Percentiles rank a stretch among this genome's conserved stretches.
Conservation (phyloP, 2,329 filamentous ascomycete species). For the Diaporthe eres region DNA sequence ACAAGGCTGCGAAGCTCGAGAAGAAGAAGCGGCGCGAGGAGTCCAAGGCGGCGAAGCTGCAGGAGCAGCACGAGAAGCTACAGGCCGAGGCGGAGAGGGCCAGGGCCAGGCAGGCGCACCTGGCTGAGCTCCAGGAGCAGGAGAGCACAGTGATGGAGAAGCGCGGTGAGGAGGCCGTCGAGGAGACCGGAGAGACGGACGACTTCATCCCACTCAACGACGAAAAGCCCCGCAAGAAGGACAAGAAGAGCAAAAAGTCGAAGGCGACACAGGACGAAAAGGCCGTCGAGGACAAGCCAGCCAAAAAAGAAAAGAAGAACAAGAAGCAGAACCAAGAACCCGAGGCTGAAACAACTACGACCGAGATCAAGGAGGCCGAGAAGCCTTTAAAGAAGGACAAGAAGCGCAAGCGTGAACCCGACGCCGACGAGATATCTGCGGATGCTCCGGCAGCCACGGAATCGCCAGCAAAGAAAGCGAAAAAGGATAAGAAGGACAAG, state of each 20-base stretch:
- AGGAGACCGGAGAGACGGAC: not conserved
- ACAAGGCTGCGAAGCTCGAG: conserved; percentile 35
- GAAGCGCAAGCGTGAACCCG: conserved; percentile 43
- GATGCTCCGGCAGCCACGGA: conserved; percentile 42
- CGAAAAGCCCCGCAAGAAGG: conserved; percentile 42
- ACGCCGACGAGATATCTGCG: conserved; percentile 31
- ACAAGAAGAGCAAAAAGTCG: conserved; percentile 48
- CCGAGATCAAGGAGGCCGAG: conserved; percentile 45
- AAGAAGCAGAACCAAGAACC: conserved; percentile 48
- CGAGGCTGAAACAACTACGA: conserved; percentile 40
- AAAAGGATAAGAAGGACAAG: conserved; percentile 45
- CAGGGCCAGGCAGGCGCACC: conserved; percentile 14
- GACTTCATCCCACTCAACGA: conserved; percentile 5
- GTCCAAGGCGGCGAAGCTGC: conserved; percentile 33
- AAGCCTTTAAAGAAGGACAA: conserved; percentile 41
- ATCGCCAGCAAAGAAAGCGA: conserved; percentile 42
- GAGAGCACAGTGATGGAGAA: not conserved
- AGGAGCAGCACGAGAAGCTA: not conserved
- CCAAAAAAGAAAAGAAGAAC: conserved; percentile 43
- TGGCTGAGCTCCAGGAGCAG: conserved; percentile 10
- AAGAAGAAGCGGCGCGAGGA: conserved; percentile 34
- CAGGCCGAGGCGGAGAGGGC: conserved; percentile 26
- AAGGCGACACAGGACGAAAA: conserved; percentile 43
- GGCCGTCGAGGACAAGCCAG: conserved; percentile 40
- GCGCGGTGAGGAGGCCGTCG: not conserved